Base-by-base conservation (phyloP, 305 asterid genomes). In the Fraxinus velutina region DNA sequence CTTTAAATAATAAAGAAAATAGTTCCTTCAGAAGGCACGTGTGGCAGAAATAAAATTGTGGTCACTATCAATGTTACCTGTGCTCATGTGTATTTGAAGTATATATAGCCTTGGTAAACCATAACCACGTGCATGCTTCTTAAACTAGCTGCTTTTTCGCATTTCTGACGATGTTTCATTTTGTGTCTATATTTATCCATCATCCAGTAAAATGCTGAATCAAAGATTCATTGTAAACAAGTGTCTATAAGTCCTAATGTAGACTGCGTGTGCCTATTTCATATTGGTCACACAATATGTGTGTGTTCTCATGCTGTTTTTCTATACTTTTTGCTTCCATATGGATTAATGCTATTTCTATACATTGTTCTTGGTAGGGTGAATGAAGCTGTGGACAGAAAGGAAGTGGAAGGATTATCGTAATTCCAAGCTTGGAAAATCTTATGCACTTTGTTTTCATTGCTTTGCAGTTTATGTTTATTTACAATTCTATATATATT, bases 331-430 rank as follows among this genome's bases (percentile, higher is more conserved):
- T 29, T 70, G 37, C 42, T 70, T 30, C 75, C 39, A 30, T 15
- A 27, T 1, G 42, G 42, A n/a, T 70, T 70, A 70, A 70, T 76
- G 71, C 12, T 76, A 44, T 12, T 10, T 24, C 34, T 19, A 29
- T 76, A 1, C 6, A 24, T 36, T 0, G 21, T 44, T 79, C 77
- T 76, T 80, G 83, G 81, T 88, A 96, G 99, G 99, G 82, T 92
- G 34, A 92, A 92, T 87, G 97, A 93, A 85, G 12, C 94, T 5
- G 91, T 84, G 55, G 97, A 94, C 80, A 85, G 88, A 66, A 87
- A 85, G 68, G 99, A 96, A 89, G 96, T 92, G 44, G 93, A 87
- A 78, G 87, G 47, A 64, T 74, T 94, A 60, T 79, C 24, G 98
- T 96, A 90, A 79, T 76, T 52, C 81, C 52, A 22, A 57, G 42